Base-by-base conservation (phyloP, 768 basidiomycete genomes). In the Clitopilus hobsonii region DNA sequence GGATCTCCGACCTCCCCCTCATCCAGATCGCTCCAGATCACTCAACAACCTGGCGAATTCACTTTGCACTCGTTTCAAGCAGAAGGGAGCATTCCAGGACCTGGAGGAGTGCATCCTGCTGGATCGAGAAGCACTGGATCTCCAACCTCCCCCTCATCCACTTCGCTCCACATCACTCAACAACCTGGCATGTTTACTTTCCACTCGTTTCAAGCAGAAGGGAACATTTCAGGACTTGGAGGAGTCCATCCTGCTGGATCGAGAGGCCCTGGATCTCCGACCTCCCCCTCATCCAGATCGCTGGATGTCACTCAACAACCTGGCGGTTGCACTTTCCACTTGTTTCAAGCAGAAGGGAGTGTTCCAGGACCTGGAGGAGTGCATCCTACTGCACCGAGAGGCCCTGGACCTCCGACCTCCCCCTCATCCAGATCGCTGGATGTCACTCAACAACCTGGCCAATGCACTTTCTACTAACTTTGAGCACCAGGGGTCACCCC, bases 391-490 rank as follows among this genome's bases (percentile, higher is more conserved):
- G n/a, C n/a, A n/a, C n/a, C n/a, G n/a, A n/a, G n/a, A 30, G 14
- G 29, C 29, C 6, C 29, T 30, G 29, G 29, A 30, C 14, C 14
- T 14, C 6, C 6, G 29, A 30, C 55, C 61, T 18, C 63, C 57
- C 29, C 14, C 29, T 30, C 29, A 30, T 30, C 29, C 29, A 30
- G 7, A 7, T 30, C 29, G 29, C 29, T 30, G 7, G 14, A 30
- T 14, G 7, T 30, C 29, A 30, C 62, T 66, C 13, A 52, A 51
- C 49, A 53, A 63, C 32, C 63, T 64, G 25, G 64, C 57, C 18
- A 32, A 14, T 48, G 14, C 49, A 10, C 56, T 58, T 13, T 3
- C 23, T 32, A 23, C 26, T 16, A 56, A 51, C 7, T 63, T 45
- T 27, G 22, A 50, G 20, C 32, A 41, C 18, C 2, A 26, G 24